Conservation (phyloP, 176 grass and related monocot genomes). For the Oryza nivara region DNA sequence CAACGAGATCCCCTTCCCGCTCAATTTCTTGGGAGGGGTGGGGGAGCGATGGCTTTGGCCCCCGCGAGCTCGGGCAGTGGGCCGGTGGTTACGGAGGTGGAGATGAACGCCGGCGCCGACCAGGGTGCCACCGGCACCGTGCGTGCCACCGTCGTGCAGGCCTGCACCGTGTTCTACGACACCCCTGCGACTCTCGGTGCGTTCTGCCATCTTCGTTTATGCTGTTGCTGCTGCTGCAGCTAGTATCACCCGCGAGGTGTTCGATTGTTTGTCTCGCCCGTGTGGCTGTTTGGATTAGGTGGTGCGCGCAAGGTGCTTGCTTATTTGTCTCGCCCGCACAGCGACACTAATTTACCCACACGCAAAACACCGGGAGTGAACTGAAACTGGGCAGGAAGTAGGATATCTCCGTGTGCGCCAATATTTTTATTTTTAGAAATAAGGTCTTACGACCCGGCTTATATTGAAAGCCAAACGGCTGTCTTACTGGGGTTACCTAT, state of each 20-base stretch:
- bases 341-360: neutral
- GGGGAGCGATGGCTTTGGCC: slow-evolving; percentile 49
- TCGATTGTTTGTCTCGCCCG: slow-evolving; percentile 27
- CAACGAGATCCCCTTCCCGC: neutral
- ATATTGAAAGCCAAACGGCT: too few relatives aligned
- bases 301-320: slow-evolving; percentile 9
- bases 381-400: neutral
- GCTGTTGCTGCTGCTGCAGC: neutral
- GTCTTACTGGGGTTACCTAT: too few relatives aligned
- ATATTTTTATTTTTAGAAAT: too few relatives aligned
- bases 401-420: too few relatives aligned
- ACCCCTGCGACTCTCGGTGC: slow-evolving; percentile 81
- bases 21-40: neutral
- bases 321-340: slow-evolving; percentile 7
- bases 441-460: too few relatives aligned
- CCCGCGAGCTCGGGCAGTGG: slow-evolving; percentile 42
- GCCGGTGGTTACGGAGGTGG: slow-evolving; percentile 75
- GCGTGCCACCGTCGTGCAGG: slow-evolving; percentile 89
- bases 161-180: slow-evolving; percentile 87
- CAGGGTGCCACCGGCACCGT: slow-evolving; percentile 49
- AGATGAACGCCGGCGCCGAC: slow-evolving; percentile 75
- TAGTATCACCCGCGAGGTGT: slow-evolving; percentile 18
- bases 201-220: neutral
- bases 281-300: neutral
- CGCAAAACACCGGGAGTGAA: neutral